phyloP scores from a whole-genome alignment of 106 monocot genomes.

The Dactylorhiza incarnata region DNA sequence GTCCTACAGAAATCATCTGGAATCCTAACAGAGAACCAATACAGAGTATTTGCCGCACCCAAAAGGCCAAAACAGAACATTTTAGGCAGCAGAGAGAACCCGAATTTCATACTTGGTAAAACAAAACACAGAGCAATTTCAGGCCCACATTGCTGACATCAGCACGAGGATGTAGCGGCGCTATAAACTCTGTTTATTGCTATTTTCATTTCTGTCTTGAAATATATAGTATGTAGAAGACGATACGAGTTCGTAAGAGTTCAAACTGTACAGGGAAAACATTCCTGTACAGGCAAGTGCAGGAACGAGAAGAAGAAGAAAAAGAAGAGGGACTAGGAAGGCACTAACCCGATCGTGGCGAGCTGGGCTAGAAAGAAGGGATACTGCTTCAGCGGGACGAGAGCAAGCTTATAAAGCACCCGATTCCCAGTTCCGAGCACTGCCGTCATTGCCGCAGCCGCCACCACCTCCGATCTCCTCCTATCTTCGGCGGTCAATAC shows the following conservation, averaged over 20 bases:
- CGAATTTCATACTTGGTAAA: neutral
- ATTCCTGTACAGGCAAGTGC: neutral
- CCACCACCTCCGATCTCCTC: conserved; percentile 33
- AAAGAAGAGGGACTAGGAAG: neutral
- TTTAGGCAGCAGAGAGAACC: neutral
- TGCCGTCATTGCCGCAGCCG: conserved; percentile 61
- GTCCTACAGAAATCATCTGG: too few species aligned
- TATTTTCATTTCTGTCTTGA: neutral
- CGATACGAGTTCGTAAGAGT: neutral
- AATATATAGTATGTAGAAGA: neutral
- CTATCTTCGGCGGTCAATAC: conserved; percentile 15
- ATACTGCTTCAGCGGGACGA: conserved; percentile 73
- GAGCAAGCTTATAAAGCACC: conserved; percentile 82
- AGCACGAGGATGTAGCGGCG: neutral
- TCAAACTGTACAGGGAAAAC: neutral
- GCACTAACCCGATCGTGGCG: conserved; percentile 74
- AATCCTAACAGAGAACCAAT: neutral
- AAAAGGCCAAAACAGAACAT: neutral
- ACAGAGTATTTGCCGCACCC: neutral
- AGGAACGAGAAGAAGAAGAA: neutral
- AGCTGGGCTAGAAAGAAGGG: conserved; percentile 97
- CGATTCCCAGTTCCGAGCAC: conserved; percentile 70
- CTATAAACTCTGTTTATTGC: neutral
- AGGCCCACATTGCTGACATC: neutral
- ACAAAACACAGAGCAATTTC: neutral